Evolutionary conservation across 116 monocot genomes (phyloP).

Genomic region (Cymodocea nodosa): DNA sequence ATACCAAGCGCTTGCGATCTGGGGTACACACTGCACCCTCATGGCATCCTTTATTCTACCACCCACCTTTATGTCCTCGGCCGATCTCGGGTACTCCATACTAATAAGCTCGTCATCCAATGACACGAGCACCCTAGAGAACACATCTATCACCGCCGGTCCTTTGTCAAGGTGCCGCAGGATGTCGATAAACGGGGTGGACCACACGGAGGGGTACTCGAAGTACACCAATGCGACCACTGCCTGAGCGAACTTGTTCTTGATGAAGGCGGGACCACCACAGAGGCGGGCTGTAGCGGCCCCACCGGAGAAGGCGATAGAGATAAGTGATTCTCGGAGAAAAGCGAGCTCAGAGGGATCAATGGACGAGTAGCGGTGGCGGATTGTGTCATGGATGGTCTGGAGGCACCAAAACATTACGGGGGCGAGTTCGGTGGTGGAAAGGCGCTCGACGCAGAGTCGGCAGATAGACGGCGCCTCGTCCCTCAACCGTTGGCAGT

Average conservation of each 20-base stretch:
- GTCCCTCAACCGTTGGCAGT: conserved; percentile 30
- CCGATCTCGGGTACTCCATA: conserved; percentile 67
- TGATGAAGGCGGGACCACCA: conserved; percentile 49
- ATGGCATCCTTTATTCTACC: conserved; percentile 75
- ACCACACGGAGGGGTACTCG: conserved; percentile 57
- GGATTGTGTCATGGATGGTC: conserved; percentile 48
- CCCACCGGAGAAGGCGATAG: conserved; percentile 23
- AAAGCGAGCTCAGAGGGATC: conserved; percentile 27
- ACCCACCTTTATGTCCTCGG: conserved; percentile 35
- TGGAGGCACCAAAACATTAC: conserved; percentile 89
- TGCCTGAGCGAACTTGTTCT: conserved; percentile 80
- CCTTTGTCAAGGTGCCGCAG: conserved; percentile 29
- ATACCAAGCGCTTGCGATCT: conserved; percentile 59
- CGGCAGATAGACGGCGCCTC: conserved; percentile 27
- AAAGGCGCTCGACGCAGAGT: conserved; percentile 56
- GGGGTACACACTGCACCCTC: conserved; percentile 65
- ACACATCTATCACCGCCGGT: conserved; percentile 38
- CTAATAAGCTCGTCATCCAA: conserved; percentile 74
- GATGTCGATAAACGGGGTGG: conserved; percentile 35
- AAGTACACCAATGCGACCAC: conserved; percentile 40
- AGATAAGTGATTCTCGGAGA: conserved; percentile 44
- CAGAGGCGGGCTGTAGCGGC: conserved; percentile 11
- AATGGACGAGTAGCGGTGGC: conserved; percentile 27
- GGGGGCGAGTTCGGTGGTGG: conserved; percentile 21
- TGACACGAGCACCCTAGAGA: conserved; percentile 38